phyloP scores from a whole-genome alignment of 176 grass and related monocot genomes.

The Juncus effusus region DNA sequence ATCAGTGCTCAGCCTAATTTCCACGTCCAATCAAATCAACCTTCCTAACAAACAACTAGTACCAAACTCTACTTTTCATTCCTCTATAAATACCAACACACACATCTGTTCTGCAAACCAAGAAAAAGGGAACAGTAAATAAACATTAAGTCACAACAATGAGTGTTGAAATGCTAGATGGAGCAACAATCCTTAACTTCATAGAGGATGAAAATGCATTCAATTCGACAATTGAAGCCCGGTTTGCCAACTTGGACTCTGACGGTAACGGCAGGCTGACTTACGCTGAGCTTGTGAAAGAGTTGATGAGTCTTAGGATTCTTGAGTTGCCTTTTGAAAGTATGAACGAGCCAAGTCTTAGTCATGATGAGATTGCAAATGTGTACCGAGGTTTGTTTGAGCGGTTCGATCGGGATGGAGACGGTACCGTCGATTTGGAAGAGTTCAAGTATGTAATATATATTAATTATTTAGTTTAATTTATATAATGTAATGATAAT shows the following conservation, averaged over 20 bases:
- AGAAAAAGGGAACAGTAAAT: neutral
- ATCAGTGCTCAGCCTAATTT: neutral
- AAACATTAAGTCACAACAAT: constrained; percentile 22
- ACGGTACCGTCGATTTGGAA: constrained; percentile 46
- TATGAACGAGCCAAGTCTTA: constrained; percentile 30
- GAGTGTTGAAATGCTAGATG: constrained; percentile 78
- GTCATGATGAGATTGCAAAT: constrained; percentile 31
- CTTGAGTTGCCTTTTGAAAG: constrained; percentile 49
- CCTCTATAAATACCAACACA: constrained; percentile 25
- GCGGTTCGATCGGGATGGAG: constrained; percentile 62
- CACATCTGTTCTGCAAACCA: constrained; percentile 11
- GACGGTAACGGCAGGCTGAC: constrained; percentile 56
- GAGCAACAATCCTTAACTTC: constrained; percentile 46
- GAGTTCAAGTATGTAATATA: constrained; percentile 36
- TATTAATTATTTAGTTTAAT: too few relatives aligned
- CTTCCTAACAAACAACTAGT: neutral
- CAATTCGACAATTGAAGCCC: constrained; percentile 42
- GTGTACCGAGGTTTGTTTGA: constrained; percentile 48
- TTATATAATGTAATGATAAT: too few relatives aligned
- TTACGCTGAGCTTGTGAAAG: constrained; percentile 54
- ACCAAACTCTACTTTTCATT: constrained; percentile 14
- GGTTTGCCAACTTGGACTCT: constrained; percentile 48
- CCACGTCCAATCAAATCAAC: neutral
- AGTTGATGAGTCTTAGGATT: constrained; percentile 56
- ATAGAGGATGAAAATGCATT: constrained; percentile 62